These are phyloP conservation scores for Clohesyomyces aquaticus DNA, from an alignment of 495 filamentous ascomycete genomes.

Conservation along the genomic window DNA sequence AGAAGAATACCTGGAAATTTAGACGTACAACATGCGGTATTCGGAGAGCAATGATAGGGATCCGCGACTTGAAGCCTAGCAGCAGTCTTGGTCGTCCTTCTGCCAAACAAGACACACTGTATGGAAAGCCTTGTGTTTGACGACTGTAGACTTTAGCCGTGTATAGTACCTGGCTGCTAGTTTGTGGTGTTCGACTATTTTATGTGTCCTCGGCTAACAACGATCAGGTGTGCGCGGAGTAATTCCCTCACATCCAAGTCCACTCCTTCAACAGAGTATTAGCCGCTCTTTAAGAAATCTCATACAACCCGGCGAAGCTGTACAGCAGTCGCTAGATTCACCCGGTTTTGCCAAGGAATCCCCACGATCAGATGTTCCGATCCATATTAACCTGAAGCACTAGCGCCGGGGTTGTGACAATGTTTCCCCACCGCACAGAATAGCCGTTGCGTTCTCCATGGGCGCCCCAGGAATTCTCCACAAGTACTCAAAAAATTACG, in stretches of 20 bases:
- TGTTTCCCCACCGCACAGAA: slow-evolving; percentile 1
- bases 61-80: background rate
- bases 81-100: background rate
- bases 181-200: slow-evolving; percentile 1
- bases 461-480: slow-evolving; percentile 1
- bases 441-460: slow-evolving; percentile 2
- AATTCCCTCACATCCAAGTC: background rate
- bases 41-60: background rate
- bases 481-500: background rate
- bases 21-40: slow-evolving; percentile 2
- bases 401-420: slow-evolving; percentile 1
- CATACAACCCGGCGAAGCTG: background rate
- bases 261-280: background rate
- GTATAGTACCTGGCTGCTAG: background rate
- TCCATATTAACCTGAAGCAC: slow-evolving; percentile 3
- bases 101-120: background rate
- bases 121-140: background rate
- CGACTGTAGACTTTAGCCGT: slow-evolving; percentile 1
- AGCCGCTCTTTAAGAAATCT: background rate
- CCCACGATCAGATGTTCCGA: background rate
- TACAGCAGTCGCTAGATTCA: slow-evolving; percentile 1
- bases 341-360: background rate
- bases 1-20: slow-evolving; percentile 2
- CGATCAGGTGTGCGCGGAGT: slow-evolving; percentile 1
- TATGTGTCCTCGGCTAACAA: slow-evolving; percentile 2